Evolutionary conservation across 345 rosid genomes (phyloP), one percentile per base, ranked within the genome.

Genomic region (Xanthoceras sorbifolium): DNA sequence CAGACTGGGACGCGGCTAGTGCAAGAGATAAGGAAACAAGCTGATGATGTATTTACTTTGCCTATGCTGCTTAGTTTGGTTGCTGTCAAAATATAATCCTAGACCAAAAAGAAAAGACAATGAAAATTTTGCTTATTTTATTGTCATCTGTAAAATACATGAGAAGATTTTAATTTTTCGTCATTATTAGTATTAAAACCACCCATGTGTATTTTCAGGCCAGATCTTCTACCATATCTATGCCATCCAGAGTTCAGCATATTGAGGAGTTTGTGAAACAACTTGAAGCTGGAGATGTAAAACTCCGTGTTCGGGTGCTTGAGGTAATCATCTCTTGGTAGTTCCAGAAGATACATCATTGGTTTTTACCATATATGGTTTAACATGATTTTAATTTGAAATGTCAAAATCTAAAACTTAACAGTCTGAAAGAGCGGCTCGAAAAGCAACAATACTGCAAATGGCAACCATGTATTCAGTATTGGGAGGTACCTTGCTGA

Each of bases 391-490:
- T 71, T 34, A 26, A 75, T 52, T 11, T 61, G 46, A n/a, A 36
- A 70, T 32, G 15, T 36, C 31, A 36, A 67, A 26, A 77, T 64
- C 44, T 79, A 26, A 23, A 26, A n/a, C 44, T 69, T 54, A 66
- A 44, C 87, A 95, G 99, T 92, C 97, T 0, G 98, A 96, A 75
- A 89, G 99, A 86, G 97, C 98, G 31, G 97, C 99, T 34, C 68
- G 88, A 55, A 95, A 92, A 83, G 98, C 97, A 57, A 83, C 91
- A 36, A 81, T 95, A 76, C 79, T 95, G 69, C 98, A 95, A 77
- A 95, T 93, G 99, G 99, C 98, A 69, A 93, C 98, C 42, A 84
- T 92, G 86, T 90, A 92, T 69, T 87, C 97, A 15, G 97, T 96
- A 64, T 46, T 87, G 15, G 98, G 98, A 81, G 97, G 97, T 12